Conservation (phyloP, 2,329 filamentous ascomycete genomes). For the Arthroderma sp. region DNA sequence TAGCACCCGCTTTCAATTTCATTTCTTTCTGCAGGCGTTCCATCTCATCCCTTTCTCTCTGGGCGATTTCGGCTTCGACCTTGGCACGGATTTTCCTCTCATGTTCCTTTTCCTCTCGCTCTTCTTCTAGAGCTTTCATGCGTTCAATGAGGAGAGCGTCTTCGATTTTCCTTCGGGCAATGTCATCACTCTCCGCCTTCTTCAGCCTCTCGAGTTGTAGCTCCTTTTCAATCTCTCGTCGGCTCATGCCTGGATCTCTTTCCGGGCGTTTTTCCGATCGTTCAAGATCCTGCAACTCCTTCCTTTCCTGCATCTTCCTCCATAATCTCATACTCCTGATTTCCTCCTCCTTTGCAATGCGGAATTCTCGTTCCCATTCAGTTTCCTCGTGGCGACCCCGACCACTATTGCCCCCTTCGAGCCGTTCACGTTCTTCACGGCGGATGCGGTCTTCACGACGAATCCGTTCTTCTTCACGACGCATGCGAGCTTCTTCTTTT, state of each 20-base stretch:
- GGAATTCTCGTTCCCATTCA: slow-evolving; percentile 5
- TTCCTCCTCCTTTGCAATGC: neutral
- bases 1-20: slow-evolving; percentile 40
- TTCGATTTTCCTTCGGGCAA: slow-evolving; percentile 15
- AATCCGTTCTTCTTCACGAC: neutral
- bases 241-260: slow-evolving; percentile 12
- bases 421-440: neutral
- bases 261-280: slow-evolving; percentile 15
- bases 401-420: neutral
- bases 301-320: neutral
- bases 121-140: slow-evolving; percentile 20
- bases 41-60: slow-evolving; percentile 28
- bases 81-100: slow-evolving; percentile 36
- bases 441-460: neutral
- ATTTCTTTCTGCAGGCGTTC: slow-evolving; percentile 18
- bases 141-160: slow-evolving; percentile 19
- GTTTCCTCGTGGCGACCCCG: neutral
- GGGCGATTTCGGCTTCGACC: slow-evolving; percentile 23
- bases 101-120: slow-evolving; percentile 31
- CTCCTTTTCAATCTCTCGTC: slow-evolving; percentile 19
- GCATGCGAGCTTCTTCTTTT: neutral
- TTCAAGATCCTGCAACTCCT: slow-evolving; percentile 7
- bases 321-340: neutral
- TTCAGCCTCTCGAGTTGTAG: slow-evolving; percentile 25
- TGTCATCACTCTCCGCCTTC: slow-evolving; percentile 23